Evolutionary conservation across 345 rosid genomes (phyloP), one percentile per base, ranked within the genome.

Genomic region (Iberis pinnata): DNA sequence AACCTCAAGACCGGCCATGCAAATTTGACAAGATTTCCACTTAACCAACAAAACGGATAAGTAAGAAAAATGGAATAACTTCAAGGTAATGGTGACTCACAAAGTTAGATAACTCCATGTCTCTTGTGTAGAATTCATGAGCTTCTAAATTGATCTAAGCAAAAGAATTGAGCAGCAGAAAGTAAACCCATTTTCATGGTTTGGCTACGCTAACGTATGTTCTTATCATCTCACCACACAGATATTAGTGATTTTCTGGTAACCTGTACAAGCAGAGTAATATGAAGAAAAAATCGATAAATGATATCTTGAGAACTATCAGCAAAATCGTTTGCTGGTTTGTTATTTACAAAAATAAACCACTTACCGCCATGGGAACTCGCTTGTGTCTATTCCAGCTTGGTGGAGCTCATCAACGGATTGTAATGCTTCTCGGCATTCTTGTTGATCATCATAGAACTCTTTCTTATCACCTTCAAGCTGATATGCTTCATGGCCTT

Each of bases 331-430:
- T 43, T 26, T 20, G 12, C 13, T 27, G 19, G 25, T 49, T 50
- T 13, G 33, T 14, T 45, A 40, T 49, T 16, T 24, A 12, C 10
- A 10, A 68, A 46, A 8, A 26, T 14, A 10, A 53, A 17, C 43
- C 42, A 75, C 76, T 73, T 75, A 92, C 98, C 93, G 75, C 98
- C 98, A 92, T 17, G 98, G 96, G 58, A 92, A 82, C 77, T 92
- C 98, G 63, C 95, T 87, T 1, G 95, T 84, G 73, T 84, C 98
- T 60, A 92, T 92, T 71, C 98, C 98, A 47, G 96, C 86, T 80
- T 64, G 92, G 68, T 92, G 98, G 63, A 88, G 95, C 72, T 88
- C 95, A 46, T 87, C 98, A 39, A 85, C 98, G 43, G 79, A 80
- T 60, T 87, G 95, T 75, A 83, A 75, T 70, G 98, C 96, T 73